Percentiles rank a stretch among this genome's conserved stretches.
Conservation (phyloP, 176 grass and related monocot genomes). For the Triticum urartu region DNA sequence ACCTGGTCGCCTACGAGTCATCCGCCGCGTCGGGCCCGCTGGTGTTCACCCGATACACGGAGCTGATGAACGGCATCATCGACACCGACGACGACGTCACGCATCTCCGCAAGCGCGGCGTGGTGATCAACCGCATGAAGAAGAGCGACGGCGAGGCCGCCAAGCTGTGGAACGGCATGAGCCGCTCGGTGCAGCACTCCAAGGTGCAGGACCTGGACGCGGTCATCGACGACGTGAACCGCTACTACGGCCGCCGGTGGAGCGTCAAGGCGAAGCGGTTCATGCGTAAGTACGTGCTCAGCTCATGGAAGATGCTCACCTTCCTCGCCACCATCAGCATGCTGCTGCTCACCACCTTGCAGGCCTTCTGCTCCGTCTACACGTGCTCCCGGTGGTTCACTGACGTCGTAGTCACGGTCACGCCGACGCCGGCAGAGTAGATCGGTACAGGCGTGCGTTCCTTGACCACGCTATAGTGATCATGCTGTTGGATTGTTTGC, state of each 20-base stretch:
- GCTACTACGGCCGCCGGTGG: slow-evolving; percentile 59
- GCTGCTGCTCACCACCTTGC: slow-evolving; percentile 74
- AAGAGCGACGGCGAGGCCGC: slow-evolving; percentile 72
- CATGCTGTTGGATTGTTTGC: no score
- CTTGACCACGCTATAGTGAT: no score
- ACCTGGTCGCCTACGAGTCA: slow-evolving; percentile 85
- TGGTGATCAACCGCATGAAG: slow-evolving; percentile 67
- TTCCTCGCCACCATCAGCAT: slow-evolving; percentile 66
- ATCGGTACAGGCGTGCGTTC: no score
- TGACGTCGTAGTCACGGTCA: slow-evolving; percentile 17
- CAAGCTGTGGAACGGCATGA: slow-evolving; percentile 76
- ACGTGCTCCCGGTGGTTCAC: slow-evolving; percentile 78
- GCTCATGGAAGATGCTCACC: slow-evolving; percentile 81
- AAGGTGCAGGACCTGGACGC: slow-evolving; percentile 58
- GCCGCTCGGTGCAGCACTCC: slow-evolving; percentile 56
- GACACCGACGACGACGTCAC: slow-evolving; percentile 76
- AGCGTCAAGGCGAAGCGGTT: slow-evolving; percentile 75
- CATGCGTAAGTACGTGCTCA: slow-evolving; percentile 73
- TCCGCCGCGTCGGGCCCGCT: slow-evolving; percentile 54
- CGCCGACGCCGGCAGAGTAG: neutral
- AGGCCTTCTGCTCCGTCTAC: slow-evolving; percentile 86
- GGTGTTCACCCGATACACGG: slow-evolving; percentile 66
- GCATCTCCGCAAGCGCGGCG: slow-evolving; percentile 43
- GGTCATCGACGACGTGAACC: slow-evolving; percentile 63
- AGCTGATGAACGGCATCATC: slow-evolving; percentile 92